Evolutionary conservation across 768 basidiomycete species (phyloP).

Genomic region (Tricholoma sp.): DNA sequence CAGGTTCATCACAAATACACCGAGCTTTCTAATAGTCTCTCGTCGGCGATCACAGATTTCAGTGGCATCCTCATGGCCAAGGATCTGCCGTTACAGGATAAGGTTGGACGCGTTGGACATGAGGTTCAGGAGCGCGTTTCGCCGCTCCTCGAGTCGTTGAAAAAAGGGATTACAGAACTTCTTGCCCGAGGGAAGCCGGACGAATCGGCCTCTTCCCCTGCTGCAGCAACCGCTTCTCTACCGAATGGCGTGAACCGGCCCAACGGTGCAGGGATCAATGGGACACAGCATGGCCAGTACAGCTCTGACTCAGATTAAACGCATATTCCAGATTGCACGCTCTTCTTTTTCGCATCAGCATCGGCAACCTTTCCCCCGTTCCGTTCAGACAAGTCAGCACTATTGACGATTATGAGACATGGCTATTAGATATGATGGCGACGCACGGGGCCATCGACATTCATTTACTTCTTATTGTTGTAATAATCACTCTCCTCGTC

Average conservation of each 20-base stretch:
- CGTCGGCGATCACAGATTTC: constrained; percentile 49
- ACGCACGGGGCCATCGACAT: background rate
- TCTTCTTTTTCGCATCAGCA: background rate
- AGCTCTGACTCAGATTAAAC: background rate
- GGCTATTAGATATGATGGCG: background rate
- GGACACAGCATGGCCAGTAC: background rate
- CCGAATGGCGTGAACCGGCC: background rate
- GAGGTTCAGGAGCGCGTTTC: constrained; percentile 58
- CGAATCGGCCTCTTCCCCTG: background rate
- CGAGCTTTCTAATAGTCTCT: constrained; percentile 41
- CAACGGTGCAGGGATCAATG: background rate
- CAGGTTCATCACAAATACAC: constrained; percentile 56
- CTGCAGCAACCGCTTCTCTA: constrained; percentile 2
- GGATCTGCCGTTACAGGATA: constrained; percentile 58
- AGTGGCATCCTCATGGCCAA: constrained; percentile 45
- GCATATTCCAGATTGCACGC: background rate
- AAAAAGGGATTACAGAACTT: constrained; percentile 36
- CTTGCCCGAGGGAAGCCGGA: constrained; percentile 21
- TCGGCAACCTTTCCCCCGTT: background rate
- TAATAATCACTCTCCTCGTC: background rate
- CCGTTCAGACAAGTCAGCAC: background rate
- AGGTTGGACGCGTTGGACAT: constrained; percentile 47
- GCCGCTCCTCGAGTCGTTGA: constrained; percentile 53
- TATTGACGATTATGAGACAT: background rate
- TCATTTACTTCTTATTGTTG: background rate